These are phyloP conservation scores for Trichomonascus vanleenenianus DNA, from an alignment of 805 yeast genomes.

Conservation along the genomic window DNA sequence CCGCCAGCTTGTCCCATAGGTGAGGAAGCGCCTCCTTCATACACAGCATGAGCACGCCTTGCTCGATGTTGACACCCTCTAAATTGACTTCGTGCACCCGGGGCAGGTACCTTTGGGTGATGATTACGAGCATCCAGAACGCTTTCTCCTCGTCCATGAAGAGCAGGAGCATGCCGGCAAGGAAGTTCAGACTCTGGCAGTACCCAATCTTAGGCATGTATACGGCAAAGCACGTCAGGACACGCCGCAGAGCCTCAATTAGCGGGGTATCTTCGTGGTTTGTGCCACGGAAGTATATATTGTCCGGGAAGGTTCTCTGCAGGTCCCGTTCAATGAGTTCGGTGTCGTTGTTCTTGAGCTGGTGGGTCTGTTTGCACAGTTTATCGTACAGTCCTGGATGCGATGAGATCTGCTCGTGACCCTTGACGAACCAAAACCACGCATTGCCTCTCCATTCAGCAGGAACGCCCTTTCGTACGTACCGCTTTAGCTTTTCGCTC, in stretches of 20 bases:
- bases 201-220: constrained; percentile 89
- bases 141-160: constrained; percentile 86
- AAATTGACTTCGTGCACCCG: constrained; percentile 84
- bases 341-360: constrained; percentile 59
- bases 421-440: constrained; percentile 92
- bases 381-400: constrained; percentile 69
- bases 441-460: constrained; percentile 97
- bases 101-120: constrained; percentile 78
- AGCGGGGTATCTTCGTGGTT: constrained; percentile 46
- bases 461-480: constrained; percentile 87
- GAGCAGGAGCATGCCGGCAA: constrained; percentile 77
- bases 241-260: constrained; percentile 68
- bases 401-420: constrained; percentile 60
- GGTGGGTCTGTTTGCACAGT: constrained; percentile 51
- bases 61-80: constrained; percentile 93
- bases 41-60: constrained; percentile 86
- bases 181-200: constrained; percentile 89
- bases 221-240: constrained; percentile 72
- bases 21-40: constrained; percentile 76
- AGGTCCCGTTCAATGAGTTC: constrained; percentile 93
- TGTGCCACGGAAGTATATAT: constrained; percentile 59
- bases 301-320: constrained; percentile 93
- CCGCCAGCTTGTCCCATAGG: constrained; percentile 55
- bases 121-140: constrained; percentile 92
- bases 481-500: constrained; percentile 46